Conservation (phyloP, 441 rosid species). For the Cnidoscolus chayamansa region DNA sequence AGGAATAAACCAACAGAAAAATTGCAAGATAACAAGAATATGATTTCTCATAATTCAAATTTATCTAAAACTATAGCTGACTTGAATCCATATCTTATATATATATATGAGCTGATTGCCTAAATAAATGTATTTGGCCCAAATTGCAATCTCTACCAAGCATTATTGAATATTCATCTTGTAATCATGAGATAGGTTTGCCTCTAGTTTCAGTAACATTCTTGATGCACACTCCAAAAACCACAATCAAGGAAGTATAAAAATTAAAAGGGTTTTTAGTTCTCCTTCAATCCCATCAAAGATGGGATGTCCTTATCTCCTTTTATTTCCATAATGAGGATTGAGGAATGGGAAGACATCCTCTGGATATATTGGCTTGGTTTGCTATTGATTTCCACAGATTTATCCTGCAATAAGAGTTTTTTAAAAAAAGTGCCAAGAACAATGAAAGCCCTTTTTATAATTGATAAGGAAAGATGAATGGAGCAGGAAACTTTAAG, state of each 20-base stretch:
- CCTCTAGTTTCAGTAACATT: conserved; percentile 12
- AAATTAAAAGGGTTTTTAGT: neutral
- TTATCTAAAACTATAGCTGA: no score
- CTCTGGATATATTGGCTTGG: neutral
- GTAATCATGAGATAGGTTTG: conserved; percentile 19
- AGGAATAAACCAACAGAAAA: neutral
- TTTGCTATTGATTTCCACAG: neutral
- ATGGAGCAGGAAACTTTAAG: neutral
- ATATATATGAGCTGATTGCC: no score
- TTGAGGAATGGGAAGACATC: neutral
- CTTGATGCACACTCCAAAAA: conserved; percentile 8
- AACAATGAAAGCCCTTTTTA: neutral
- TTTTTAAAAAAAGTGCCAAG: neutral
- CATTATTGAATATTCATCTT: no score
- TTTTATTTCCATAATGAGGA: conserved; percentile 9
- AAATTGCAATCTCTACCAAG: no score
- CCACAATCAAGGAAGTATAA: neutral
- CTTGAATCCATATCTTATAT: no score
- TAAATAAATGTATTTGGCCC: no score
- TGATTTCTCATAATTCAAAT: neutral
- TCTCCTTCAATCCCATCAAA: neutral
- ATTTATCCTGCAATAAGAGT: neutral
- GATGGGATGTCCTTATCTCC: conserved; percentile 19
- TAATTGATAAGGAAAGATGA: neutral
- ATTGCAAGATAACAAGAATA: neutral